phyloP scores from a whole-genome alignment of 768 basidiomycete species.

The Phylloporus sp. region DNA sequence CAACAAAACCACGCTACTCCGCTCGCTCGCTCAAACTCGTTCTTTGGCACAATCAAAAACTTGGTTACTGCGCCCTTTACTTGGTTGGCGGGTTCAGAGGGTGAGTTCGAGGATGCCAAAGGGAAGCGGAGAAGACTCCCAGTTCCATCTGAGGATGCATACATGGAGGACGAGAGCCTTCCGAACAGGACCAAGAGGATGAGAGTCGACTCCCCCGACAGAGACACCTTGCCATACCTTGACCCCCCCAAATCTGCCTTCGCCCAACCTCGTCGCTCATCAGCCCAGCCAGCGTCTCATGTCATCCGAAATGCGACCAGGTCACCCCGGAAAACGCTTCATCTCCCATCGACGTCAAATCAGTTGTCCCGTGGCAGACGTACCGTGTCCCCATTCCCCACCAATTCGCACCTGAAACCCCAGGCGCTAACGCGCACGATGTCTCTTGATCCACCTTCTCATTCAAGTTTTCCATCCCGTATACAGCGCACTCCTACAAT shows the following conservation, averaged over 20 bases:
- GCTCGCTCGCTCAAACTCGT: conserved; percentile 52
- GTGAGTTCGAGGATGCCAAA: conserved; percentile 46
- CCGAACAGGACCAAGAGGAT: conserved; percentile 46
- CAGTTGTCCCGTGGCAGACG: conserved; percentile 35
- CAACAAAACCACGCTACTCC: conserved; percentile 30
- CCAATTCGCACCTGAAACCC: conserved; percentile 31
- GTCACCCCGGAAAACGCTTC: conserved; percentile 30
- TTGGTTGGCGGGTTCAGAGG: conserved; percentile 50
- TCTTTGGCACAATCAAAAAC: conserved; percentile 61
- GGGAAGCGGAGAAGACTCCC: conserved; percentile 54
- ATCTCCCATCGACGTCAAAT: conserved; percentile 30
- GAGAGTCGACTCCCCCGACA: conserved; percentile 48
- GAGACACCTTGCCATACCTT: conserved; percentile 42
- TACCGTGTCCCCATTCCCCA: conserved; percentile 41
- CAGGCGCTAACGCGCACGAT: conserved; percentile 52
- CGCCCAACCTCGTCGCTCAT: conserved; percentile 20
- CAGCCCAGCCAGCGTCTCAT: conserved; percentile 18
- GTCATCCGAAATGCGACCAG: conserved; percentile 20
- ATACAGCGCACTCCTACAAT: conserved; percentile 32
- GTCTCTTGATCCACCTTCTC: conserved; percentile 64
- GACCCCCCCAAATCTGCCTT: conserved; percentile 53
- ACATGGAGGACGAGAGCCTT: conserved; percentile 33
- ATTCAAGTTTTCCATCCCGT: conserved; percentile 21
- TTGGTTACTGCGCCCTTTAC: conserved; percentile 60
- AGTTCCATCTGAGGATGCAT: conserved; percentile 19